Evolutionary conservation across 192 early-diverging fungal species (phyloP).

Genomic region (Umbelopsis vinacea): DNA sequence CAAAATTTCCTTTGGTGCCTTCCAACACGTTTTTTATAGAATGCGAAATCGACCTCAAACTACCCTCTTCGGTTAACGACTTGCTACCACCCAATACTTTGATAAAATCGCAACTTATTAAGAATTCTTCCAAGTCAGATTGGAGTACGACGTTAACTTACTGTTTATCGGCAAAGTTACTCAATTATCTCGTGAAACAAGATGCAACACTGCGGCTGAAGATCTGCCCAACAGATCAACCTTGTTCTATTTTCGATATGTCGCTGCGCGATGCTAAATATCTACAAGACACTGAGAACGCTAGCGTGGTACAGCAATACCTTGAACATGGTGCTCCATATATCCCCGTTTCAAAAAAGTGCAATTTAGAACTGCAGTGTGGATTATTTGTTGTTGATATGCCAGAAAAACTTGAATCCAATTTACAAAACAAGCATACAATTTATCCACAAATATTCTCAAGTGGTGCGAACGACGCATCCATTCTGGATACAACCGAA

Average conservation of each 20-base stretch:
- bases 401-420: conserved; percentile 6
- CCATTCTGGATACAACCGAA: too few relatives aligned
- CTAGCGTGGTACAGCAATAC: neutral
- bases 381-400: conserved; percentile 36
- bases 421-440: too few relatives aligned
- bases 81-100: conserved; percentile 32
- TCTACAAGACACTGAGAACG: neutral
- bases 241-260: neutral
- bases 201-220: conserved; percentile 23
- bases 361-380: conserved; percentile 24
- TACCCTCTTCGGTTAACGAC: conserved; percentile 30
- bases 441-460: too few relatives aligned
- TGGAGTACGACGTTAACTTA: conserved; percentile 35
- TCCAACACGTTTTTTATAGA: conserved; percentile 25
- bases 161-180: conserved; percentile 31
- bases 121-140: neutral
- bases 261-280: neutral
- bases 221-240: neutral
- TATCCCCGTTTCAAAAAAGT: conserved; percentile 7
- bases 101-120: conserved; percentile 19
- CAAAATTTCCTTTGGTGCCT: conserved; percentile 10
- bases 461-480: too few relatives aligned
- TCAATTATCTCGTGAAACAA: conserved; percentile 22
- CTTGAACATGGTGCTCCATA: conserved; percentile 1
- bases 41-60: conserved; percentile 25